These are phyloP conservation scores for Bondarzewia mesenterica DNA, from an alignment of 1,284 basidiomycete genomes.

Conservation along the genomic window DNA sequence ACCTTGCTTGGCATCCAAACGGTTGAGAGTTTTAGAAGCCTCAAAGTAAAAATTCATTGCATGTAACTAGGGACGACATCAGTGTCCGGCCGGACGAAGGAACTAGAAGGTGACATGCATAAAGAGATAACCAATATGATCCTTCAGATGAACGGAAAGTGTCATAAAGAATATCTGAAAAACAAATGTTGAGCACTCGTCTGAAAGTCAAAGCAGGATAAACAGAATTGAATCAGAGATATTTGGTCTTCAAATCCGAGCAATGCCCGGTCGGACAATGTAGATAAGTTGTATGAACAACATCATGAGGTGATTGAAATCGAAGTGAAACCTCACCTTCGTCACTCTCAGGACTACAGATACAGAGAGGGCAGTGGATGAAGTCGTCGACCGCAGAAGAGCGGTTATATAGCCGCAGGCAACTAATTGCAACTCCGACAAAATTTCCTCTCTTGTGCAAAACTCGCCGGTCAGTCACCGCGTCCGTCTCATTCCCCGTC, in stretches of 20 bases:
- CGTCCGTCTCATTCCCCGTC: neutral
- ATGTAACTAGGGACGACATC: conserved; percentile 21
- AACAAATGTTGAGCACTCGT: neutral
- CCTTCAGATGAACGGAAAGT: neutral
- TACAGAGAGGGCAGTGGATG: no score
- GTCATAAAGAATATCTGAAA: neutral
- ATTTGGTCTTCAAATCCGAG: conserved; percentile 21
- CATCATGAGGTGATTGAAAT: neutral
- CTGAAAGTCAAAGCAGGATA: neutral
- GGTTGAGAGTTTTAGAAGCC: conserved; percentile 75
- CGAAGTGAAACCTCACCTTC: neutral
- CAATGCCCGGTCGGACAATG: conserved; percentile 64
- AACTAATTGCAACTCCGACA: conserved; percentile 2
- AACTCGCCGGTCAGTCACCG: no score
- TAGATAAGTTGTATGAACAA: conserved; percentile 56
- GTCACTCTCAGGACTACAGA: no score
- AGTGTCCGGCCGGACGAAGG: conserved; percentile 5
- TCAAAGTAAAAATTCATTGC: conserved; percentile 93
- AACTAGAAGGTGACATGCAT: neutral
- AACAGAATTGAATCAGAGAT: conserved; percentile 12
- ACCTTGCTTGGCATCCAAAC: conserved; percentile 78
- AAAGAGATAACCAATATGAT: neutral
- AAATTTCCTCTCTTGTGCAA: neutral
- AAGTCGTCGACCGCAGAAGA: no score
- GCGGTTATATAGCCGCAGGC: neutral